Conservation (phyloP, 352 stramenopile species). For the Globisporangium spiculum region DNA sequence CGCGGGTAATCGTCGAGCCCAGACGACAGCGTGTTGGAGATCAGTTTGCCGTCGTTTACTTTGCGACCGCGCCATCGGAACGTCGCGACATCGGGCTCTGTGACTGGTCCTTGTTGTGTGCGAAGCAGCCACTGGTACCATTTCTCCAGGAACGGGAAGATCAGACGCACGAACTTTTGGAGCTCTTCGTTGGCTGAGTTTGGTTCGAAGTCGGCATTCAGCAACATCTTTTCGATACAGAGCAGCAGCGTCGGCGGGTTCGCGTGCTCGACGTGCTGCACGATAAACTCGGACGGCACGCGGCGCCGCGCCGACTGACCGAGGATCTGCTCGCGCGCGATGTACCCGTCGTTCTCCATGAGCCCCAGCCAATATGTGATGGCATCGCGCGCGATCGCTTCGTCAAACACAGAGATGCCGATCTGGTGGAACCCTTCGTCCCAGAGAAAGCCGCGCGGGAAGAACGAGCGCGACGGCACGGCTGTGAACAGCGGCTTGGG, state of each 20-base stretch:
- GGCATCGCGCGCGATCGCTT: conserved; percentile 67
- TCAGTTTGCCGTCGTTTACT: conserved; percentile 68
- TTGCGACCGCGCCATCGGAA: conserved; percentile 84
- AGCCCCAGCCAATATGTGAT: conserved; percentile 86
- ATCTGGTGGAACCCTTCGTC: conserved; percentile 95
- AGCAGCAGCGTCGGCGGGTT: conserved; percentile 92
- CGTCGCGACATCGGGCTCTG: conserved; percentile 26
- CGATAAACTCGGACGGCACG: conserved; percentile 88
- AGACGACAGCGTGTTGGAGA: conserved; percentile 90
- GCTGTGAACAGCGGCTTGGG: conserved; percentile 79
- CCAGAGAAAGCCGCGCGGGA: conserved; percentile 93
- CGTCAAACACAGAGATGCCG: conserved; percentile 76
- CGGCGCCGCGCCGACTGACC: conserved; percentile 58
- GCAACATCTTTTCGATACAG: conserved; percentile 75
- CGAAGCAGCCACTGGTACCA: conserved; percentile 80
- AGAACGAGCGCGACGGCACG: conserved; percentile 92
- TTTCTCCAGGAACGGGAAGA: conserved; percentile 69
- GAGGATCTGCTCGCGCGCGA: conserved; percentile 91
- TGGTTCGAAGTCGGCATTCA: conserved; percentile 13
- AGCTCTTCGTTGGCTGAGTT: conserved; percentile 18
- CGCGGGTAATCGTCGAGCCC: conserved; percentile 93
- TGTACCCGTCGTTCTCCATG: conserved; percentile 89
- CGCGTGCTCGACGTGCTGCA: conserved; percentile 88
- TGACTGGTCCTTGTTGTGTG: conserved; percentile 51
- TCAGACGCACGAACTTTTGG: conserved; percentile 36